A percentile compares a stretch with the other conserved stretches of the same genome.
These are phyloP conservation scores for Onygenales sp. DNA, from an alignment of 2,329 filamentous ascomycete genomes.

Conservation along the genomic window DNA sequence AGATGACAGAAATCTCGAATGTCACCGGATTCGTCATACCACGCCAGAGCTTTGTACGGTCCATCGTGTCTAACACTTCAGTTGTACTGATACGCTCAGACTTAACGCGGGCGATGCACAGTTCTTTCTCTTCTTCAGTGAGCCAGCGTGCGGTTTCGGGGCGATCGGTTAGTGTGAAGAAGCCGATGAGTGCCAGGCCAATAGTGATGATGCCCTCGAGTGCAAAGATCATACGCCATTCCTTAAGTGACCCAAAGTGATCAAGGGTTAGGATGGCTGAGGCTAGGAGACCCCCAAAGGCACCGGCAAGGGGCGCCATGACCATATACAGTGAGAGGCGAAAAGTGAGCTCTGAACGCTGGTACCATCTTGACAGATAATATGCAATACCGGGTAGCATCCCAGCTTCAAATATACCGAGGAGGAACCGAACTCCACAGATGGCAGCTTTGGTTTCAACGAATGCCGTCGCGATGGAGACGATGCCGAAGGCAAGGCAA, in stretches of 20 bases:
- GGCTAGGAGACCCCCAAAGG: conserved; percentile 60
- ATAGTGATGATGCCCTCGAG: conserved; percentile 11
- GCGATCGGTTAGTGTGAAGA: conserved; percentile 8
- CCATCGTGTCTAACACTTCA: conserved; percentile 9
- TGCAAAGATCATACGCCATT: conserved; percentile 12
- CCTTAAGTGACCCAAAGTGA: conserved; percentile 5
- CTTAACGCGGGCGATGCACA: conserved; percentile 9
- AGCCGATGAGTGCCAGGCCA: conserved; percentile 6
- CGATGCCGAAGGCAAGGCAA: conserved; percentile 53
- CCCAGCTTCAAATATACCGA: conserved; percentile 62
- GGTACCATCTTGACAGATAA: conserved; percentile 63
- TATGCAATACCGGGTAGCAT: conserved; percentile 68
- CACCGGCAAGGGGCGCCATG: conserved; percentile 60
- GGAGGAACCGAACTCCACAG: conserved; percentile 56
- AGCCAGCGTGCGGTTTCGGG: conserved; percentile 8
- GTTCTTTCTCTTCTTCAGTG: conserved; percentile 8
- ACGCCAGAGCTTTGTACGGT: conserved; percentile 3
- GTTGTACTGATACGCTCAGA: conserved; percentile 9
- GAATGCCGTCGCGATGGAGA: conserved; percentile 57
- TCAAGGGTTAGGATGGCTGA: conserved; percentile 22
- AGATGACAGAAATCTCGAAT: conserved; percentile 7
- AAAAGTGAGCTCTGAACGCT: conserved; percentile 57
- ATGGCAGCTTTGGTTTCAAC: conserved; percentile 45
- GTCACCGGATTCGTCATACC: conserved; percentile 9
- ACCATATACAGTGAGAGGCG: conserved; percentile 60